Conservation (phyloP, 2,329 filamentous ascomycete genomes). For the Teratosphaeria gauchensis region DNA sequence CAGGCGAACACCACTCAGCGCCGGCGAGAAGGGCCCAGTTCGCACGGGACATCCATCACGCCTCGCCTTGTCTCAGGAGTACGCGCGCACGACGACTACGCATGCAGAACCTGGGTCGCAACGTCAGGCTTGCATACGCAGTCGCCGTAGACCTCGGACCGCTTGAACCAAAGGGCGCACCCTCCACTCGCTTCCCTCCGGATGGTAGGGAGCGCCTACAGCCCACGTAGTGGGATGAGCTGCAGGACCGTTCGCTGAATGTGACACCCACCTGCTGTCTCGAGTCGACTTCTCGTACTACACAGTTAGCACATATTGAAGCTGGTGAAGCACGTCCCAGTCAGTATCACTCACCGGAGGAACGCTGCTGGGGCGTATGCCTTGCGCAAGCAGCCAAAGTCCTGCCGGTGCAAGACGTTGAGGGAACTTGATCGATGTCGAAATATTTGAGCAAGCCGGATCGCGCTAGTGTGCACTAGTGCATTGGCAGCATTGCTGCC, state of each 20-base stretch:
- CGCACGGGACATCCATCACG: not conserved
- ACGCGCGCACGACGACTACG: not conserved
- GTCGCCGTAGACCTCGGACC: not conserved
- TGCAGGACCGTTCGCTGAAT: not conserved
- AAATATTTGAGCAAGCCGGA: too few species aligned
- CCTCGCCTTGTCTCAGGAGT: not conserved
- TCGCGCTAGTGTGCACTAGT: too few species aligned
- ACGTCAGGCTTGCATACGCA: not conserved
- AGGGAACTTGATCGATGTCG: too few species aligned
- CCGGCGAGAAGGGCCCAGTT: not conserved
- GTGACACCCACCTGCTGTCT: too few species aligned
- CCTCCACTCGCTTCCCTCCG: not conserved
- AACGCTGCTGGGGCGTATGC: too few species aligned
- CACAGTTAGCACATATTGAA: too few species aligned
- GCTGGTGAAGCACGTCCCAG: too few species aligned
- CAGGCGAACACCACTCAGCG: not conserved
- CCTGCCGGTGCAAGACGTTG: too few species aligned
- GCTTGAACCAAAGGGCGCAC: not conserved
- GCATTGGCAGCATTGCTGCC: too few species aligned
- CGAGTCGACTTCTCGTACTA: too few species aligned
- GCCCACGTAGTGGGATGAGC: not conserved
- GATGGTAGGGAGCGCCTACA: not conserved
- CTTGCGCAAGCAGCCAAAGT: too few species aligned
- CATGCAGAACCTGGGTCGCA: not conserved
- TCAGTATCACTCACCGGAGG: too few species aligned